Base-by-base conservation (phyloP, 768 basidiomycete species). In the Rhizopogon vinicolor region DNA sequence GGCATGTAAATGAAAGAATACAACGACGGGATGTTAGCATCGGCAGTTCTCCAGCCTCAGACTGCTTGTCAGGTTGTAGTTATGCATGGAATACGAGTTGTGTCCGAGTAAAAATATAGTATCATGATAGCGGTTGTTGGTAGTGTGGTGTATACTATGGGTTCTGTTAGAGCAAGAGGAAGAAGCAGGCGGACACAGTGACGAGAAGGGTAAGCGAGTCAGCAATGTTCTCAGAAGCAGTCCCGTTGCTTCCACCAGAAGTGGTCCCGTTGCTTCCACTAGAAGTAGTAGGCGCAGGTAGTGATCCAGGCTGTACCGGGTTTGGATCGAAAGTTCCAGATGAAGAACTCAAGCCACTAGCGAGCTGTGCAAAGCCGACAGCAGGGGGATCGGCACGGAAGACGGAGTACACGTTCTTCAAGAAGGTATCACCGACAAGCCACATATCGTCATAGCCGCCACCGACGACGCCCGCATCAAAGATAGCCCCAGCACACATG, bases 401-500 rank as follows among this genome's bases (percentile, higher is more conserved):
- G 29, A 68, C 68, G 16, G 64, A 58, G n/a, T 70, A 71, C 14
- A 70, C 68, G 12, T 70, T 70, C 62, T 72, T 70, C 35, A 35
- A 10, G 35, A 35, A 35, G 4, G 35, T 35, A 9, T 35, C 89
- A n/a, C 91, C 91, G 9, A 92, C 66, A 41, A 87, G 81, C 84
- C 84, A 87, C 73, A 0, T 61, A 22, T 22, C 22, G 54, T 12
- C 35, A 0, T 74, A 74, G 14, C 65, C 62, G 13, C 70, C 73
- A 33, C 81, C 70, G 50, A 71, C 72, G 29, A 70, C 76, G 3
- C 87, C 87, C 16, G 89, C 66, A 59, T 90, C 89, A 55, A 91
- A 91, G 51, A 92, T 81, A 2, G 79, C 86, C 31, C 89, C 89
- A 0, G 82, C 63, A 59, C 89, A 89, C 66, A 70, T 53, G 1